These are phyloP conservation scores for Wolfiporia cocos DNA, from an alignment of 1,284 basidiomycete genomes.

Conservation along the genomic window DNA sequence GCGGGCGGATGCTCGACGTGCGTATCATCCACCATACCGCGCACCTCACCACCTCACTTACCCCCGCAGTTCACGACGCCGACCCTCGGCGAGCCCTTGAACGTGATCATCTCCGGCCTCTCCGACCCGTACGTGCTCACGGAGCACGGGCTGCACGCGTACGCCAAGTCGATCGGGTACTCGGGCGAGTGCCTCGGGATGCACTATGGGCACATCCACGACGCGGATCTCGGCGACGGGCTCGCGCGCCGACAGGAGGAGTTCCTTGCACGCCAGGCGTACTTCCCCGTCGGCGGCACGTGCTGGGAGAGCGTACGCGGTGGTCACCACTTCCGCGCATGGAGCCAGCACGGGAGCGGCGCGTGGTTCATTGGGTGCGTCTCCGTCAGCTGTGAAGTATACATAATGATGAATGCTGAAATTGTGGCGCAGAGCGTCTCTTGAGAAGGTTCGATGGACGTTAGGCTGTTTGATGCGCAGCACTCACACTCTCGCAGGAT, in stretches of 20 bases:
- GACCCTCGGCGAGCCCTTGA: conserved; percentile 37
- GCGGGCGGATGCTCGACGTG: conserved; percentile 69
- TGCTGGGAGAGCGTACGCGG: conserved; percentile 44
- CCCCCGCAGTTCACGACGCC: conserved; percentile 52
- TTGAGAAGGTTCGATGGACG: conserved; percentile 48
- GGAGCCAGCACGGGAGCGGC: conserved; percentile 41
- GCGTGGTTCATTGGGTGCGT: conserved; percentile 43
- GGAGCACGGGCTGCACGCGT: conserved; percentile 32
- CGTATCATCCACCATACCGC: conserved; percentile 14
- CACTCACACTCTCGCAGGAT: conserved; percentile 31
- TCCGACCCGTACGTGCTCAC: conserved; percentile 39
- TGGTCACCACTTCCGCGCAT: conserved; percentile 42
- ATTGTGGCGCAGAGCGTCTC: conserved; percentile 47
- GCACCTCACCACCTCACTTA: background rate
- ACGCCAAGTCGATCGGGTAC: conserved; percentile 65
- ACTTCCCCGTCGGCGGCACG: conserved; percentile 38
- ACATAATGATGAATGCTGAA: too few species aligned
- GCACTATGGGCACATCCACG: conserved; percentile 37
- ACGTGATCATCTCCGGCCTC: conserved; percentile 38
- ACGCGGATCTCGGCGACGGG: conserved; percentile 42
- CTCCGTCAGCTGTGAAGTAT: too few species aligned
- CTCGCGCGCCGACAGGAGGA: conserved; percentile 34
- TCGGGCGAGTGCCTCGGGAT: conserved; percentile 40
- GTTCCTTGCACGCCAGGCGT: conserved; percentile 36
- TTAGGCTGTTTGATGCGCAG: too few species aligned